Percentiles rank a stretch among this genome's conserved stretches.
These are phyloP conservation scores for Phytophthora aleatoria DNA, from an alignment of 352 stramenopile species.

Conservation along the genomic window DNA sequence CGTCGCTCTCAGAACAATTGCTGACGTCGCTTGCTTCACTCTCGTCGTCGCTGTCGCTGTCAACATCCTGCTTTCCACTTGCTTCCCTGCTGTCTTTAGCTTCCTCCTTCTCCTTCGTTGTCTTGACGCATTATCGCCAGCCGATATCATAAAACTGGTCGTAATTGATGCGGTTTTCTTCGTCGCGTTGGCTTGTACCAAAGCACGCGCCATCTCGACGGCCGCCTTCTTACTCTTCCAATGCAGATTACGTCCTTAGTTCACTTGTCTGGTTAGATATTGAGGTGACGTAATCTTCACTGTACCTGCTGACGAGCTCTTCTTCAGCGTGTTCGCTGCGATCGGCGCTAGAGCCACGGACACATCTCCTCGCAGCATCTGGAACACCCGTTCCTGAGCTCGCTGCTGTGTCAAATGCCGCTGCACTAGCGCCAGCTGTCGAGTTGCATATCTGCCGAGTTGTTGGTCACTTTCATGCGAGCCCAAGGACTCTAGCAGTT, in stretches of 20 bases:
- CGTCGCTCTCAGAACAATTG: constrained; percentile 70
- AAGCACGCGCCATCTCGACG: constrained; percentile 40
- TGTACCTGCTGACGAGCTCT: constrained; percentile 16
- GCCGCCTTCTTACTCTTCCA: constrained; percentile 42
- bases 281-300: constrained; percentile 9
- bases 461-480: constrained; percentile 43
- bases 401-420: constrained; percentile 55
- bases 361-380: constrained; percentile 41
- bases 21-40: constrained; percentile 70
- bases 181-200: constrained; percentile 36
- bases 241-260: neutral
- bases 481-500: constrained; percentile 46
- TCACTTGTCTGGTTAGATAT: neutral
- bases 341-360: constrained; percentile 16
- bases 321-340: constrained; percentile 13
- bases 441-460: constrained; percentile 60
- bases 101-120: constrained; percentile 25
- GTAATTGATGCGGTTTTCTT: constrained; percentile 4
- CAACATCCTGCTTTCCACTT: constrained; percentile 1
- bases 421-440: constrained; percentile 60
- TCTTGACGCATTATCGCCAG: constrained; percentile 34
- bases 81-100: neutral
- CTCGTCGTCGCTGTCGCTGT: constrained; percentile 33
- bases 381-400: constrained; percentile 57
- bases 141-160: constrained; percentile 53